A percentile compares a stretch with the other conserved stretches of the same genome.
phyloP scores from a whole-genome alignment of 1,284 basidiomycete genomes.

The Cerioporus squamosus region DNA sequence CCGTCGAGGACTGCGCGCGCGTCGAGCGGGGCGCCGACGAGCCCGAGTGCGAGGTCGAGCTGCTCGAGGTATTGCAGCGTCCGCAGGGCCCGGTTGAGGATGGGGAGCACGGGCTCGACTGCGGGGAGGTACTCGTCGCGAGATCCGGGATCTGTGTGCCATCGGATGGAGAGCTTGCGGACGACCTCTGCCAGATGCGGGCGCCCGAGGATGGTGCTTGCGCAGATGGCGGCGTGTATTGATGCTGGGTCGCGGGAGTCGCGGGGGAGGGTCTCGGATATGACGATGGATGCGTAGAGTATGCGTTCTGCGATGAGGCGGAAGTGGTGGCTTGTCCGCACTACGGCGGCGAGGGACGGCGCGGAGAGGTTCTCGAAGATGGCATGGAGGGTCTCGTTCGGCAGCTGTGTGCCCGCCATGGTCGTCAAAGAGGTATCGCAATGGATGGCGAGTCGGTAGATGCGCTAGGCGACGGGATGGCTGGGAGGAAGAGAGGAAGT shows the following conservation, averaged over 20 bases:
- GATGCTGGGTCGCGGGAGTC: slow-evolving; percentile 45
- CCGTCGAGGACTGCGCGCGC: slow-evolving; percentile 33
- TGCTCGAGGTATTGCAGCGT: slow-evolving; percentile 49
- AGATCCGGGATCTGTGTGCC: slow-evolving; percentile 46
- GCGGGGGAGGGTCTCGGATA: slow-evolving; percentile 51
- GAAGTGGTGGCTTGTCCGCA: slow-evolving; percentile 53
- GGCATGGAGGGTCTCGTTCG: slow-evolving; percentile 60
- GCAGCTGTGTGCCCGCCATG: slow-evolving; percentile 39
- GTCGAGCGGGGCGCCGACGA: slow-evolving; percentile 31
- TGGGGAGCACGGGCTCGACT: slow-evolving; percentile 26
- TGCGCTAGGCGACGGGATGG: neutral
- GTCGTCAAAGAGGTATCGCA: neutral
- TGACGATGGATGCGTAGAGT: slow-evolving; percentile 55
- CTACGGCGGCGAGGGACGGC: slow-evolving; percentile 42
- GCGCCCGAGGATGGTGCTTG: slow-evolving; percentile 51
- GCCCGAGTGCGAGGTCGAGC: slow-evolving; percentile 59
- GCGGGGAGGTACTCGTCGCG: slow-evolving; percentile 31
- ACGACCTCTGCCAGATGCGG: slow-evolving; percentile 50
- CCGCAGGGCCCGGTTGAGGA: slow-evolving; percentile 42
- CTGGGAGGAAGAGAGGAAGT: neutral
- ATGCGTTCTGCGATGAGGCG: slow-evolving; percentile 59
- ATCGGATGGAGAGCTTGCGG: slow-evolving; percentile 54
- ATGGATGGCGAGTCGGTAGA: neutral
- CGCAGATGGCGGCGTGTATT: slow-evolving; percentile 48
- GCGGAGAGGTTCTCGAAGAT: slow-evolving; percentile 53